These are phyloP conservation scores for Magnaporthiopsis rhizophila DNA, from an alignment of 2,329 filamentous ascomycete species.

Conservation along the genomic window DNA sequence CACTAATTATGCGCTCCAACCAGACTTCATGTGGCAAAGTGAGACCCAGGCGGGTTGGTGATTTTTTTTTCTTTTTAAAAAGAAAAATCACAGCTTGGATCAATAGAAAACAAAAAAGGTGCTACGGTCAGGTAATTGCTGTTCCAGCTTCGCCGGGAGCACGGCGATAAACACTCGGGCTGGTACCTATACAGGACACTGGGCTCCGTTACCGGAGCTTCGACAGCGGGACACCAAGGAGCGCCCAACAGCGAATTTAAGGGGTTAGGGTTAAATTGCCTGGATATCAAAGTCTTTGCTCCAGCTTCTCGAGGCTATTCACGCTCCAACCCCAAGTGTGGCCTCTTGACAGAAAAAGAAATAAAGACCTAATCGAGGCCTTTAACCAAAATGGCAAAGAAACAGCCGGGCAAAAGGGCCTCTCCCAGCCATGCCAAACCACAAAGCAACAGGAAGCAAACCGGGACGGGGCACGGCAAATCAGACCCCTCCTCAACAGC, in stretches of 20 bases:
- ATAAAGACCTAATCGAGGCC: background rate
- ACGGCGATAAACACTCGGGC: background rate
- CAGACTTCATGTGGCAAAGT: background rate
- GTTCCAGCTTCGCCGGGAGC: background rate
- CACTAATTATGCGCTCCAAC: background rate
- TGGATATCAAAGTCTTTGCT: background rate
- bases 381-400: background rate
- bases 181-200: too few relatives aligned
- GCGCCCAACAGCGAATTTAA: background rate
- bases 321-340: background rate
- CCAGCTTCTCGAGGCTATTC: background rate
- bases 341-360: background rate
- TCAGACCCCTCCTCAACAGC: background rate
- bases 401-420: background rate
- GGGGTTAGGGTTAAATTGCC: background rate
- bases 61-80: background rate
- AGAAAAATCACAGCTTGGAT: background rate
- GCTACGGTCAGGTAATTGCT: background rate
- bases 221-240: background rate
- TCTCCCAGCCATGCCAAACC: background rate
- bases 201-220: background rate
- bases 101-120: background rate
- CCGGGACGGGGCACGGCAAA: background rate
- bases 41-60: background rate
- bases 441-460: background rate